Evolutionary conservation across 2,329 filamentous ascomycete species (phyloP).

Genomic region (Penicillium sp.): DNA sequence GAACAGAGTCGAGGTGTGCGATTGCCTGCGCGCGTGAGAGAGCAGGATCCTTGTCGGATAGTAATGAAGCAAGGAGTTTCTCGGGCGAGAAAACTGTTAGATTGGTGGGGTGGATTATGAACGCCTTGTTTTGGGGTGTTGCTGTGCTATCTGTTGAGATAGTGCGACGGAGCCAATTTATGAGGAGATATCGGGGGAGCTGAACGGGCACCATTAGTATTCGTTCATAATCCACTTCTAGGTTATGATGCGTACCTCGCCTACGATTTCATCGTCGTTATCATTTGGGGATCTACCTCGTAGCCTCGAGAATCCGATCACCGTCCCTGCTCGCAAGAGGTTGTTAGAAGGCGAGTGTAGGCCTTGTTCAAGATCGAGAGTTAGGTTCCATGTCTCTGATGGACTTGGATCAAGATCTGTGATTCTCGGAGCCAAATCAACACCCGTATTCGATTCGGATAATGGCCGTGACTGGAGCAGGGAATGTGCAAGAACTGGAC

Average conservation of each 20-base stretch:
- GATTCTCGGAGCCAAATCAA: neutral
- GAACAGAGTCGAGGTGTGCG: slow-evolving; percentile 36
- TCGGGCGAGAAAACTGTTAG: slow-evolving; percentile 38
- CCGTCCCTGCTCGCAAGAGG: slow-evolving; percentile 35
- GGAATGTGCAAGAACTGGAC: slow-evolving; percentile 38
- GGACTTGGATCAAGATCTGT: neutral
- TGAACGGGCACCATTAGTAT: slow-evolving; percentile 13
- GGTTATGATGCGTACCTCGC: slow-evolving; percentile 31
- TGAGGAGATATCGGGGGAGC: slow-evolving; percentile 38
- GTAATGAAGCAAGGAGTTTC: slow-evolving; percentile 35
- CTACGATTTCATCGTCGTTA: slow-evolving; percentile 35
- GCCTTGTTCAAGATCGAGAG: slow-evolving; percentile 28
- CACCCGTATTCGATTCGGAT: neutral
- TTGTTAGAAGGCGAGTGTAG: slow-evolving; percentile 18
- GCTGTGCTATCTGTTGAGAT: slow-evolving; percentile 5
- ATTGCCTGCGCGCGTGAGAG: slow-evolving; percentile 37
- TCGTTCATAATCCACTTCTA: neutral
- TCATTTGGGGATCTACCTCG: slow-evolving; percentile 27
- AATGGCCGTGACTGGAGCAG: slow-evolving; percentile 26
- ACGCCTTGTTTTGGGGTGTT: slow-evolving; percentile 27
- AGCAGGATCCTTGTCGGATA: slow-evolving; percentile 16
- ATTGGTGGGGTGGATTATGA: slow-evolving; percentile 41
- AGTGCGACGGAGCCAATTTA: slow-evolving; percentile 24
- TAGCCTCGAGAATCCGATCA: slow-evolving; percentile 40
- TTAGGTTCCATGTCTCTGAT: slow-evolving; percentile 32